These are phyloP conservation scores for Polyporus arcularius DNA, from an alignment of 768 basidiomycete genomes.

Conservation along the genomic window DNA sequence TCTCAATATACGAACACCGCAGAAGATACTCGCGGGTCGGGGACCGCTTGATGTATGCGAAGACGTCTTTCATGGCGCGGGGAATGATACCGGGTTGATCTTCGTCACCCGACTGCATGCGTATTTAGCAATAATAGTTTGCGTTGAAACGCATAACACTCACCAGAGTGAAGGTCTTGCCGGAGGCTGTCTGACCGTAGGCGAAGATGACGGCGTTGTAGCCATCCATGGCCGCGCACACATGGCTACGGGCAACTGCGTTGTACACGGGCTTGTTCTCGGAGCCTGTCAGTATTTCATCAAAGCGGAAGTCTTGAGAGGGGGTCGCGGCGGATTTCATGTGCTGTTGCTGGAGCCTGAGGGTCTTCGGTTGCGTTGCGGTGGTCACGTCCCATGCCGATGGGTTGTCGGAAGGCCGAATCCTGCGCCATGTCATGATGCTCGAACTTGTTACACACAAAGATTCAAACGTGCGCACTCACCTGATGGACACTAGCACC, in stretches of 20 bases:
- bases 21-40: slow-evolving; percentile 89
- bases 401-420: slow-evolving; percentile 57
- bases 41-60: slow-evolving; percentile 76
- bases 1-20: slow-evolving; percentile 94
- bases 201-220: slow-evolving; percentile 97
- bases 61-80: slow-evolving; percentile 89
- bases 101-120: slow-evolving; percentile 63
- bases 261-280: slow-evolving; percentile 81
- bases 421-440: slow-evolving; percentile 38
- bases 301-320: slow-evolving; percentile 63
- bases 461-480: background rate
- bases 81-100: slow-evolving; percentile 94
- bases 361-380: slow-evolving; percentile 41
- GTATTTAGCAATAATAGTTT: background rate
- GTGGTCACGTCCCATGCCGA: slow-evolving; percentile 57
- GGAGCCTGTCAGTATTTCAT: slow-evolving; percentile 75
- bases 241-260: slow-evolving; percentile 75
- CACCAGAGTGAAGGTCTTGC: slow-evolving; percentile 72
- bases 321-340: slow-evolving; percentile 44
- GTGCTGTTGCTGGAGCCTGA: slow-evolving; percentile 62
- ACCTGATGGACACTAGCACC: slow-evolving; percentile 85
- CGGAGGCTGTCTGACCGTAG: slow-evolving; percentile 85
- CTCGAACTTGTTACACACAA: background rate
- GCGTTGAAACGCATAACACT: slow-evolving; percentile 14
- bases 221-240: slow-evolving; percentile 93